phyloP scores from a whole-genome alignment of 495 filamentous ascomycete genomes.

The Rhypophila decipiens region DNA sequence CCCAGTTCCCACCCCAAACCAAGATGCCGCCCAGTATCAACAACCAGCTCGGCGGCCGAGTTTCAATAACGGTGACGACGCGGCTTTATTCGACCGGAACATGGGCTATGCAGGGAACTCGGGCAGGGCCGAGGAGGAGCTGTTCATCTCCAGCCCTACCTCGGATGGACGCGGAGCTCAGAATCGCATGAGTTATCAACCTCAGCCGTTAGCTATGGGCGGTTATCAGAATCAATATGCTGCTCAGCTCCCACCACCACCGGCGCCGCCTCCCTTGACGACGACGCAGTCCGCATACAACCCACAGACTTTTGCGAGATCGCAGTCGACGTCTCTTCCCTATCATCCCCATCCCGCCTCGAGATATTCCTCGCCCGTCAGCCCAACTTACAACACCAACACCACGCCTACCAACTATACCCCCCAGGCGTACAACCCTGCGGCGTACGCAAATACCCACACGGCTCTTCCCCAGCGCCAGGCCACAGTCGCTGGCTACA shows the following conservation, averaged over 20 bases:
- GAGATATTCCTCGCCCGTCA: conserved; percentile 26
- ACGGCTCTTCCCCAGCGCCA: conserved; percentile 35
- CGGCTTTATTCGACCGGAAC: conserved; percentile 41
- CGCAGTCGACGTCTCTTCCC: conserved; percentile 49
- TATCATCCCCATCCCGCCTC: conserved; percentile 33
- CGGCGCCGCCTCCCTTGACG: conserved; percentile 28
- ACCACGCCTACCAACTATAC: conserved; percentile 29
- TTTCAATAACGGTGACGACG: conserved; percentile 76
- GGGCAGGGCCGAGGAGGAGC: conserved; percentile 38
- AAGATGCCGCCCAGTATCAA: conserved; percentile 26
- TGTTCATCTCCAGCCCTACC: conserved; percentile 40
- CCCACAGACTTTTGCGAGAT: conserved; percentile 69
- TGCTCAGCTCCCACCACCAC: conserved; percentile 20
- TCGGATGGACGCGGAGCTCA: conserved; percentile 25
- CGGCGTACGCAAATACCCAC: conserved; percentile 38
- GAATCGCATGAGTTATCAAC: conserved; percentile 35
- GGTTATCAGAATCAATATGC: conserved; percentile 59
- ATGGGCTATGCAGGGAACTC: conserved; percentile 10
- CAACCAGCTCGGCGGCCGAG: conserved; percentile 55
- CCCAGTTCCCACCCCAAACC: conserved; percentile 32
- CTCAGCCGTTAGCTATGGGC: conserved; percentile 46
- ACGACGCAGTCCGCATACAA: conserved; percentile 64
- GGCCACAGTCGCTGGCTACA: conserved; percentile 37
- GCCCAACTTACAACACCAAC: conserved; percentile 24
- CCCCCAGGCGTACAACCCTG: conserved; percentile 44